Conservation (phyloP, 768 basidiomycete genomes). For the Pisolithus marmoratus region DNA sequence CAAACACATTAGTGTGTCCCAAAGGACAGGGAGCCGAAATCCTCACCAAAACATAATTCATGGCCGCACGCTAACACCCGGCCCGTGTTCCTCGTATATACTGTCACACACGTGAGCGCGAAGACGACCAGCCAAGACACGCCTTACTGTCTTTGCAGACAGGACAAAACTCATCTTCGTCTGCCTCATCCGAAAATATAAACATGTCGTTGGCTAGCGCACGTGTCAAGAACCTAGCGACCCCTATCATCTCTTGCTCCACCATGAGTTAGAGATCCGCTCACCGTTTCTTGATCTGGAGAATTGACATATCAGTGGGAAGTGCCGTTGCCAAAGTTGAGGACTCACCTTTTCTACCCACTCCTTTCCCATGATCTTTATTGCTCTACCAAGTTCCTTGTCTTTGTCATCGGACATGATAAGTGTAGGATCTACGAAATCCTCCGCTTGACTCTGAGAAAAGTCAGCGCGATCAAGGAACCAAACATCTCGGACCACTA, state of each 20-base stretch:
- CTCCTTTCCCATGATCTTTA: conserved; percentile 38
- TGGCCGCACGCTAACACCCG: conserved; percentile 63
- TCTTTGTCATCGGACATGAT: conserved; percentile 43
- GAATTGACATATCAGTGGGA: not conserved
- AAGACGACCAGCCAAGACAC: not conserved
- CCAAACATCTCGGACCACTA: not conserved
- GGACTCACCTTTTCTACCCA: conserved; percentile 24
- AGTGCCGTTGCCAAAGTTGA: not conserved
- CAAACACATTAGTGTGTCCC: not conserved
- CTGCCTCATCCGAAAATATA: conserved; percentile 43
- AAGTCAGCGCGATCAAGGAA: not conserved
- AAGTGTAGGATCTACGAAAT: conserved; percentile 45
- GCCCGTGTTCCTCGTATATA: conserved; percentile 45
- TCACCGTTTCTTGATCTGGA: conserved; percentile 32
- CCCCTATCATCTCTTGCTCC: not conserved
- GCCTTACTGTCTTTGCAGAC: conserved; percentile 60
- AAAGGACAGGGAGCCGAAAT: not conserved
- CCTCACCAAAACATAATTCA: conserved; percentile 55
- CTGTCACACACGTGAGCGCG: conserved; percentile 20
- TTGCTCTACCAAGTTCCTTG: conserved; percentile 53
- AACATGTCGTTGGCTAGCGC: conserved; percentile 38
- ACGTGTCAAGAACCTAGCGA: conserved; percentile 36
- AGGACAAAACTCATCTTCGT: conserved; percentile 48
- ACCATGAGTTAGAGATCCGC: not conserved
- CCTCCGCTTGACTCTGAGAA: conserved; percentile 36